Percentiles rank a stretch among this genome's conserved stretches.
phyloP scores from a whole-genome alignment of 768 basidiomycete species.

The Lepiota venenata region DNA sequence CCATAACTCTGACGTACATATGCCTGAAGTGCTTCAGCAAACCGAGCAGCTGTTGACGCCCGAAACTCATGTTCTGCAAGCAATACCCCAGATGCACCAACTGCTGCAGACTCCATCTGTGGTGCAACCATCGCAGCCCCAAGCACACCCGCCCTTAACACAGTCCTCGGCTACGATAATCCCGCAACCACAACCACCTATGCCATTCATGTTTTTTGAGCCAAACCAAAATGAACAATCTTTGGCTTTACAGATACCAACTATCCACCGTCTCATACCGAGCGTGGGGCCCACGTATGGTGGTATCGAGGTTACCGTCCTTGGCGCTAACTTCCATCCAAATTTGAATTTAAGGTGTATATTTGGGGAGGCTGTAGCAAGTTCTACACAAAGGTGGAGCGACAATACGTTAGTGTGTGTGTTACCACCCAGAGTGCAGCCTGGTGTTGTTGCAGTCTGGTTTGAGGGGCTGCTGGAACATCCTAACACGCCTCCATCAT shows the following conservation, averaged over 20 bases:
- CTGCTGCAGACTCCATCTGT: conserved; percentile 16
- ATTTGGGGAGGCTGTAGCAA: conserved; percentile 82
- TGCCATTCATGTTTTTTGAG: conserved; percentile 65
- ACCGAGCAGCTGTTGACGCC: conserved; percentile 11
- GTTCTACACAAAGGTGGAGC: conserved; percentile 87
- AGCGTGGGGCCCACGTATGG: conserved; percentile 84
- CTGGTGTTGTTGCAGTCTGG: conserved; percentile 89
- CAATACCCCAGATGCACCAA: conserved; percentile 11
- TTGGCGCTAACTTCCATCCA: conserved; percentile 88
- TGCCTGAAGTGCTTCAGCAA: conserved; percentile 29
- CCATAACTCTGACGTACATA: conserved; percentile 34
- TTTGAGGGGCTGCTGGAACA: conserved; percentile 70
- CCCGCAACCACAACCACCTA: conserved; percentile 30
- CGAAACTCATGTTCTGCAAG: background rate
- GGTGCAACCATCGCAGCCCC: conserved; percentile 24
- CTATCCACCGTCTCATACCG: conserved; percentile 84
- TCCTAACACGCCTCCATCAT: conserved; percentile 43
- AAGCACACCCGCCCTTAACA: conserved; percentile 19
- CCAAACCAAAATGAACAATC: conserved; percentile 43
- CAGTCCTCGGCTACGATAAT: conserved; percentile 23
- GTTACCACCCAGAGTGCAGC: conserved; percentile 73
- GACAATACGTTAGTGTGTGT: conserved; percentile 92
- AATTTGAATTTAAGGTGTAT: conserved; percentile 69
- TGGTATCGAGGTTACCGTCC: conserved; percentile 91
- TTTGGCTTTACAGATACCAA: conserved; percentile 54